Base-by-base conservation (phyloP, 2,329 filamentous ascomycete genomes). In the Lasiodiplodia sp. region DNA sequence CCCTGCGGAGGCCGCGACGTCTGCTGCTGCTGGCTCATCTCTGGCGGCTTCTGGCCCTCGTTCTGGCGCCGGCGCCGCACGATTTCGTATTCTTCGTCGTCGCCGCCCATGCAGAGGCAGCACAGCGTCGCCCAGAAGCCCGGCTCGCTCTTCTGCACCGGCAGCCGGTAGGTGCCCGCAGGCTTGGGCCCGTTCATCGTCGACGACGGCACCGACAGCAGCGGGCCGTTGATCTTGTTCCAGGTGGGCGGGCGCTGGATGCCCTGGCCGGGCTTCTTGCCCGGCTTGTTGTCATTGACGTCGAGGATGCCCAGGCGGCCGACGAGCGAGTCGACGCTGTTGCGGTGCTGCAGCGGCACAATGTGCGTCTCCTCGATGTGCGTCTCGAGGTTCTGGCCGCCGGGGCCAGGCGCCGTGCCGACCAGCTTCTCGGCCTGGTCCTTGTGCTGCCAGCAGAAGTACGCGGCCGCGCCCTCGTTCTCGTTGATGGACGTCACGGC, bases 361-460 rank as follows among this genome's bases (percentile, higher is more conserved):
- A 86, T 82, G 21, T 82, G 78, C 34, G 81, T 81, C 52, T 75
- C 75, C 37, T 76, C 74, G 16, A 40, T 12, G 47, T 57, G 66
- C 31, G 49, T 47, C 8, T 47, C 44, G n/a, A 21, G 44, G 31
- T 34, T 34, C 31, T 34, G 31, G n/a, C 44, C 55, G n/a, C 34
- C 66, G 34, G 34, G 44, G 16, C 12, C 18, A 70, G 69, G 28
- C 11, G 23, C n/a, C 69, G 69, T 16, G 71, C 69, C n/a, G 73
- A 68, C 74, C 16, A 82, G 68, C 14, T 73, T 76, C 66, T 82
- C 77, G 2, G 93, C 93, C 79, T 99, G 96, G 68, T 96, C 93
- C 77, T 92, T 94, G 82, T 99, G 96, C 78, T 97, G 94, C 91
- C 92, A 97, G 84, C 95, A 98, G 81, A 94, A 97, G 62, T 90